A percentile compares a stretch with the other conserved stretches of the same genome.
Conservation (phyloP, 768 basidiomycete genomes). For the Kwoniella heveanensis region DNA sequence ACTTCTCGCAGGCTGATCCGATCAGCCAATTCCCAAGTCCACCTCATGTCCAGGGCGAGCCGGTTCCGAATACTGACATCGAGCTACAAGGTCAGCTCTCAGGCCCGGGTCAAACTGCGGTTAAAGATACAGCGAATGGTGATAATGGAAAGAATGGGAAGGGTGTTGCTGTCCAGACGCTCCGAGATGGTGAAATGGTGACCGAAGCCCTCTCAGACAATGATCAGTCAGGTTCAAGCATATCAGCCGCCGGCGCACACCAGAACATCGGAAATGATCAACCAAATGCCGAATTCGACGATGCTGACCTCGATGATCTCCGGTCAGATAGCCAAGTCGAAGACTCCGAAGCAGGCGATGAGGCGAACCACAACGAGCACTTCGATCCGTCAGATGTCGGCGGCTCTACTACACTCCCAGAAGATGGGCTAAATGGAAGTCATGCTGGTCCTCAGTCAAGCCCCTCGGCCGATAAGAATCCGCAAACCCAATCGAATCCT, state of each 20-base stretch:
- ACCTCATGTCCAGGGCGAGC: neutral
- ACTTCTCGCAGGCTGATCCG: conserved; percentile 15
- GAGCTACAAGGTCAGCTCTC: too few species aligned
- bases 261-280: neutral
- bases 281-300: neutral
- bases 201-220: too few species aligned
- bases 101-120: too few species aligned
- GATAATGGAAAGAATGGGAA: too few species aligned
- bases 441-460: neutral
- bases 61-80: too few species aligned
- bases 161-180: too few species aligned
- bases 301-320: neutral
- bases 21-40: conserved; percentile 28
- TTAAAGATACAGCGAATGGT: too few species aligned
- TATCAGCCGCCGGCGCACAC: too few species aligned
- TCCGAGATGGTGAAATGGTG: too few species aligned
- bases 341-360: neutral
- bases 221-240: too few species aligned
- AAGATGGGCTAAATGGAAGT: neutral
- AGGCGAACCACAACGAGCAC: neutral
- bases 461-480: neutral
- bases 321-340: neutral
- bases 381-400: too few species aligned
- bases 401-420: too few species aligned
- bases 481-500: neutral